Base-by-base conservation (phyloP, 208 protist species). In the Crithidia mellificae region DNA sequence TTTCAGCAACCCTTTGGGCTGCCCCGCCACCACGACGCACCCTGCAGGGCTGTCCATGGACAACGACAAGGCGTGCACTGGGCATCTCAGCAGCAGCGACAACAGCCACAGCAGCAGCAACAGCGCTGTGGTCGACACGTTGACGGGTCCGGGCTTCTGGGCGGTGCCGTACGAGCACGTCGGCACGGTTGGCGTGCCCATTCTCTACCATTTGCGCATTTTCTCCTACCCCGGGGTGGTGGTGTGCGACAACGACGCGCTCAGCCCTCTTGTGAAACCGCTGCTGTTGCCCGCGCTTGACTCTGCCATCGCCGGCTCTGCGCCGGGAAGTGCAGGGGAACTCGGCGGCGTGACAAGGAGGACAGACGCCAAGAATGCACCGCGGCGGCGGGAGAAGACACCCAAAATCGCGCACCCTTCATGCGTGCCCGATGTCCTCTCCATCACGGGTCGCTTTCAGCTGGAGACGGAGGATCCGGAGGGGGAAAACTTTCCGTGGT, bases 141-240 rank as follows among this genome's bases (percentile, higher is more conserved):
- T n/a, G n/a, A n/a, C n/a, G 9, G 38, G 41, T 17, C 19, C 38
- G 11, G 63, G 68, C 49, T 76, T 77, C 63, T 82, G 76, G 63
- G 72, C 67, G 0, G 52, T 85, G 46, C 69, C 73, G 11, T 77
- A 69, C 54, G 72, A 72, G 17, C 46, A 78, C 51, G 64, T 74
- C 14, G 76, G 80, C 0, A 39, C 17, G 22, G 68, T 85, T 2
- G 80, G 67, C 17, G 63, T 75, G 6, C 80, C 74, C 3, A 51
- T 85, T 6, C 67, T 85, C 5, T 78, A 79, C 52, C 71, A 85
- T 39, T 73, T 85, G n/a, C 74, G 80, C 25, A 72, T 85, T 54
- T 79, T 74, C 49, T 64, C 69, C 20, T 85, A 85, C 63, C 80
- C 80, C 6, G 47, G 63, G 17, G 58, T 85, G n/a, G 29, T 85